Conservation (phyloP, 129 eudicot genomes). For the Helianthus tuberosus region DNA sequence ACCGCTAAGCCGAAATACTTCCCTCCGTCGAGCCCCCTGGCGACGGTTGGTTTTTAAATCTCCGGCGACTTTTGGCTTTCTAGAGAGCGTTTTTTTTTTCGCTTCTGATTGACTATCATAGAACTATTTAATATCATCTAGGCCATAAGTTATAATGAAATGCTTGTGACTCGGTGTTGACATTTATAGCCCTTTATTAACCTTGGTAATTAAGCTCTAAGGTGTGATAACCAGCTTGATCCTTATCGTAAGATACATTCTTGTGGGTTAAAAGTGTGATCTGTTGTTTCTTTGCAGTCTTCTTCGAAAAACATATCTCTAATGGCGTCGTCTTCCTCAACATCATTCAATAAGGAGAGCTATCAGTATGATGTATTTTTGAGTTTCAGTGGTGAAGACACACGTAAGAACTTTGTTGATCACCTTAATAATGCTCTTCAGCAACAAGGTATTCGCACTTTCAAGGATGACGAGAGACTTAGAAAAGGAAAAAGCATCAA, state of each 20-base stretch:
- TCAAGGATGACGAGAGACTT: slow-evolving; percentile 20
- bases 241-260: neutral
- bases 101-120: no score
- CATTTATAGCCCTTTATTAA: neutral
- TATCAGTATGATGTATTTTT: slow-evolving; percentile 16
- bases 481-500: slow-evolving; percentile 21
- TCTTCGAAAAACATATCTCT: neutral
- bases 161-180: no score
- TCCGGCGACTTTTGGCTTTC: no score
- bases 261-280: neutral
- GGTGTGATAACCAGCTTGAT: neutral
- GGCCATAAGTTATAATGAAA: no score
- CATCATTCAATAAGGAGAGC: neutral
- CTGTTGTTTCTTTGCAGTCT: neutral
- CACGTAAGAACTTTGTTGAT: slow-evolving; percentile 15
- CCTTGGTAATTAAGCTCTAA: neutral
- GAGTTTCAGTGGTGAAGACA: slow-evolving; percentile 27
- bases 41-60: no score
- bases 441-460: slow-evolving; percentile 21
- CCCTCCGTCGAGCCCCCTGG: no score
- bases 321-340: slow-evolving; percentile 3
- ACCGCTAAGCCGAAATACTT: no score
- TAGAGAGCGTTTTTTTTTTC: no score
- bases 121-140: no score
- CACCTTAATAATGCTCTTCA: slow-evolving; percentile 19